Base-by-base conservation (phyloP, 2,329 filamentous ascomycete genomes). In the Pseudogymnoascus sp. region DNA sequence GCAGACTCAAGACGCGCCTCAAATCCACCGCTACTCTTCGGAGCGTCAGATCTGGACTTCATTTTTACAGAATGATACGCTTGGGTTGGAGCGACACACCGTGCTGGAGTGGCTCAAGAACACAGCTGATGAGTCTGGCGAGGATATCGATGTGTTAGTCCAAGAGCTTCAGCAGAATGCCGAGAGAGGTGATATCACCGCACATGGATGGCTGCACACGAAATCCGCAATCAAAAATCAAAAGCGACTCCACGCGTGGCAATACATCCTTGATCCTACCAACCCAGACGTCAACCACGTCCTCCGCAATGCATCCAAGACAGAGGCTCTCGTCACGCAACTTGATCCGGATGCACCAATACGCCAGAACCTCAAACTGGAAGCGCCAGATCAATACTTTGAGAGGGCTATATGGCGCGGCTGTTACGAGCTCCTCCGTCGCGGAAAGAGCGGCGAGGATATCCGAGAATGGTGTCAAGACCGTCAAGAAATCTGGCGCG, bases 151-250 rank as follows among this genome's bases (percentile, higher is more conserved):
- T 68, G 84, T 87, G 26, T 79, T 96, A 29, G 88, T 93, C 61
- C 82, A 86, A 62, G 88, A 93, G 63, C 81, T 93, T 62, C 88
- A 93, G 73, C 82, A 86, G 65, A 86, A 86, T 66, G 88, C 90
- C 11, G 89, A 93, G 65, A 82, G 90, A 70, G 89, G 89, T 8
- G 90, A 93, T 60, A 86, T 93, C 8, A 90, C 95, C 78, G 86
- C 90, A 29, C 87, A 92, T 73, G 93, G 93, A 42, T 97, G 93
- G 90, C 84, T 97, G 67, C 91, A 96, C 73, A 97, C 95, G 0
- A 90, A 92, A 67, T 86, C 90, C 64, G 87, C 88, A 59, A 91
- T 99, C 75, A 99, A 99, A 78, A 84, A 90, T 64, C 86, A 91
- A 73, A 99, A 97, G 78, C 86, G 89, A 64, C 78, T 95, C 67